These are phyloP conservation scores for Limonium bicolor DNA, from an alignment of 148 eudicot species.

Conservation along the genomic window DNA sequence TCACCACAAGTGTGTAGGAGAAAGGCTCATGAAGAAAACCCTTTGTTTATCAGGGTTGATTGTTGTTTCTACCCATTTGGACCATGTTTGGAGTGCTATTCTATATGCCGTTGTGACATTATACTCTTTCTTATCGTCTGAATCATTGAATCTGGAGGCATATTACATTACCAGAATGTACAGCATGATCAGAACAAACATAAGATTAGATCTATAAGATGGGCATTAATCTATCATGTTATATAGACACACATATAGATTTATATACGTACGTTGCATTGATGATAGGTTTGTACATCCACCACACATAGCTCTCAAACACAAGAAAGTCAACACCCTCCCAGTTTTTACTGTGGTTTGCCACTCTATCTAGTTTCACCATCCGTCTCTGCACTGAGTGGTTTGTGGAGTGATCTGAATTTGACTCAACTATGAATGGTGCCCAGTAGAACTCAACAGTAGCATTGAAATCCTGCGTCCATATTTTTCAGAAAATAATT, in stretches of 20 bases:
- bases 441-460: conserved; percentile 96
- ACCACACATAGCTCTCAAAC: conserved; percentile 93
- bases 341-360: conserved; percentile 63
- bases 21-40: conserved; percentile 79
- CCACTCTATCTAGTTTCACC: conserved; percentile 61
- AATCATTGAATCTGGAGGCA: too few relatives aligned
- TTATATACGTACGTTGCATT: conserved; percentile 87
- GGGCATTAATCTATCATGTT: neutral
- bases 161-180: too few relatives aligned
- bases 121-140: conserved; percentile 41
- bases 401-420: conserved; percentile 74
- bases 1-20: conserved; percentile 95
- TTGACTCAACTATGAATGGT: conserved; percentile 78
- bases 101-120: conserved; percentile 70
- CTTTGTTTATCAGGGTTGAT: conserved; percentile 50
- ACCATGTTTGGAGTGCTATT: conserved; percentile 82
- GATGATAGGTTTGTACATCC: conserved; percentile 81
- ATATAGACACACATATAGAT: neutral
- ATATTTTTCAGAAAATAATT: neutral
- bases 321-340: conserved; percentile 65
- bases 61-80: conserved; percentile 67
- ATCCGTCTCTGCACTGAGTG: conserved; percentile 54
- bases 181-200: neutral
- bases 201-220: neutral
- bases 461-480: conserved; percentile 67